Conservation (phyloP, 257 asterid species). For the Ilex asprella region DNA sequence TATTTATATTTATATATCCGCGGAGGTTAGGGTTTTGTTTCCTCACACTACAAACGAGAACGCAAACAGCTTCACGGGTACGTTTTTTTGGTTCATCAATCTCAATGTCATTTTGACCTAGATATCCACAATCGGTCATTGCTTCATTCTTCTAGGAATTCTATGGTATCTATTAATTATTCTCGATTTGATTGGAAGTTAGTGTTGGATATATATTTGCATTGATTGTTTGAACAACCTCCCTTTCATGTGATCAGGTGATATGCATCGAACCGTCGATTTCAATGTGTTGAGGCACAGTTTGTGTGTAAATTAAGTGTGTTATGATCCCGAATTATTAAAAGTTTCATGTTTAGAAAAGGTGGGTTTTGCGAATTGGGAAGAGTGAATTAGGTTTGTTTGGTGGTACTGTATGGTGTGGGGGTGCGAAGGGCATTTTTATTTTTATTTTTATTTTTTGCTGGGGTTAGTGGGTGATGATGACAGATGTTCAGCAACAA, state of each 20-base stretch:
- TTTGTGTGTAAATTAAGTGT: constrained; percentile 17
- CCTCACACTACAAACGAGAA: constrained; percentile 34
- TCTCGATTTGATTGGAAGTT: neutral
- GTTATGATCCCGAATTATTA: constrained; percentile 22
- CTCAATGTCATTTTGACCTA: constrained; percentile 22
- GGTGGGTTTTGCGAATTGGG: constrained; percentile 3
- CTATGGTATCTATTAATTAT: neutral
- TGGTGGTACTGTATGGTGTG: constrained; percentile 4
- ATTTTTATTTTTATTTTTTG: neutral
- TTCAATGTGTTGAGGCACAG: constrained; percentile 23
- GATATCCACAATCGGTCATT: constrained; percentile 20
- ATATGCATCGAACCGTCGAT: constrained; percentile 33
- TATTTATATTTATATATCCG: constrained; percentile 9
- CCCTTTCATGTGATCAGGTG: constrained; percentile 54
- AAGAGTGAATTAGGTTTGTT: neutral
- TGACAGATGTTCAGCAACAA: constrained; percentile 75
- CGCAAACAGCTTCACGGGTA: constrained; percentile 37
- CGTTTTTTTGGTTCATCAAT: constrained; percentile 16
- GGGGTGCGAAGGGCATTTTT: neutral
- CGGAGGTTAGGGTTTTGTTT: constrained; percentile 34
- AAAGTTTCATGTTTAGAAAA: constrained; percentile 7
- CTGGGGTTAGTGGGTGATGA: constrained; percentile 33
- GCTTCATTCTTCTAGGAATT: constrained; percentile 4
- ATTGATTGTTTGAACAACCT: constrained; percentile 4
- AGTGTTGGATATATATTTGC: neutral